Base-by-base conservation (phyloP, 192 early-diverging fungal species). In the Linnemannia exigua region DNA sequence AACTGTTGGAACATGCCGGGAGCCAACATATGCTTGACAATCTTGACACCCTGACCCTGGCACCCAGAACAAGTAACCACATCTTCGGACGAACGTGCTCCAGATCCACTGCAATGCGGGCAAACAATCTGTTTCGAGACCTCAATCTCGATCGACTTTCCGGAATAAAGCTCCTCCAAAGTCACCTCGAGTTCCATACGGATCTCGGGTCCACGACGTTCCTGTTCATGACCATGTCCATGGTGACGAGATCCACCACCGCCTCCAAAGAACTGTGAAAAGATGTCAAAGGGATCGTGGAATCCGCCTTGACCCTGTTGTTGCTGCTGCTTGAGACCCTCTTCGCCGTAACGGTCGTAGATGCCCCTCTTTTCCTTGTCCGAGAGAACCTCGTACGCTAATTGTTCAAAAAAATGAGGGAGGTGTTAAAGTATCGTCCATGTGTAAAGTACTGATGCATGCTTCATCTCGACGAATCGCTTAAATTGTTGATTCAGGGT, bases 241-340 rank as follows among this genome's bases (percentile, higher is more conserved):
- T 80, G 79, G 41, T 70, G 74, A 14, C 82, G 74, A 0, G 88
- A 84, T 48, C 76, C 77, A 25, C 58, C 41, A 44, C 41, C 41
- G 50, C 93, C 94, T 68, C 93, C 93, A 91, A 95, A 94, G 89
- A 94, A 97, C 90, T 98, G 96, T 6, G 94, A 91, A 88, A 99
- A 99, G 58, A 99, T 98, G 88, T 99, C 99, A 88, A 99, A 99
- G 19, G 99, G 98, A 84, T 99, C 95, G 76, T 97, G 96, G 92
- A 96, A 96, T 38, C 92, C 90, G n/a, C 90, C 81, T 8, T 90
- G 90, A 38, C 91, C 92, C 47, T 90, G 89, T 15, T 70, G 69
- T 52, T 92, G 92, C 1, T 89, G 87, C 67, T 92, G 88, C 84
- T 98, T 95, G 70, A 99, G 90, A 19, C 98, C 99, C 79, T 99